Conservation (phyloP, 345 rosid genomes). For the Sapria himalayana region DNA sequence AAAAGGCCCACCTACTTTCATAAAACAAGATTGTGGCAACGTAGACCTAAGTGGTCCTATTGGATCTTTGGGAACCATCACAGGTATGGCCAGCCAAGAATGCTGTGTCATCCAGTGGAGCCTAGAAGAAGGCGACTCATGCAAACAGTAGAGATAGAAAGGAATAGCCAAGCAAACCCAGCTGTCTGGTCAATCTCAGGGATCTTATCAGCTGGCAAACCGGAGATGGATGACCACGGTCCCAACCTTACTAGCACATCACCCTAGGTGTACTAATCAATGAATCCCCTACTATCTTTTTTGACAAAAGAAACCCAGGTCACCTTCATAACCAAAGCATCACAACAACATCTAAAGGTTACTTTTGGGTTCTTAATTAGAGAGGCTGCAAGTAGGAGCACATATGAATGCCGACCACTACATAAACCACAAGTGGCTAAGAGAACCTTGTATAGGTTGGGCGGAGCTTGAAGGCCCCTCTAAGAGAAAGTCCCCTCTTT, state of each 20-base stretch:
- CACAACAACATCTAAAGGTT: constrained; percentile 3
- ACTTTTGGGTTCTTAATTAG: constrained; percentile 4
- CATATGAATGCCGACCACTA: constrained; percentile 3
- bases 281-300: too few relatives aligned
- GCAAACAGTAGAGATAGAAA: constrained; percentile 6
- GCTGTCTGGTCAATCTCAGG: constrained; percentile 7
- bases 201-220: constrained; percentile 5
- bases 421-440: constrained; percentile 1
- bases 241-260: too few relatives aligned
- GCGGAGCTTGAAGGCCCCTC: constrained; percentile 5
- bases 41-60: too few relatives aligned
- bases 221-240: constrained; percentile 5
- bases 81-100: not conserved
- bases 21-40: too few relatives aligned
- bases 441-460: constrained; percentile 4
- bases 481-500: constrained; percentile 6
- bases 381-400: constrained; percentile 1
- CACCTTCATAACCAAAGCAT: constrained; percentile 1
- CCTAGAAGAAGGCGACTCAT: constrained; percentile 6
- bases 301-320: too few relatives aligned
- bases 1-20: too few relatives aligned
- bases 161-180: constrained; percentile 8
- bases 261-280: too few relatives aligned
- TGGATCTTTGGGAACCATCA: constrained; percentile 5
- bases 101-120: constrained; percentile 3